Percentiles rank a stretch among this genome's conserved stretches.
Evolutionary conservation across 768 basidiomycete genomes (phyloP).

Genomic region (Xerocomus potaroensis): DNA sequence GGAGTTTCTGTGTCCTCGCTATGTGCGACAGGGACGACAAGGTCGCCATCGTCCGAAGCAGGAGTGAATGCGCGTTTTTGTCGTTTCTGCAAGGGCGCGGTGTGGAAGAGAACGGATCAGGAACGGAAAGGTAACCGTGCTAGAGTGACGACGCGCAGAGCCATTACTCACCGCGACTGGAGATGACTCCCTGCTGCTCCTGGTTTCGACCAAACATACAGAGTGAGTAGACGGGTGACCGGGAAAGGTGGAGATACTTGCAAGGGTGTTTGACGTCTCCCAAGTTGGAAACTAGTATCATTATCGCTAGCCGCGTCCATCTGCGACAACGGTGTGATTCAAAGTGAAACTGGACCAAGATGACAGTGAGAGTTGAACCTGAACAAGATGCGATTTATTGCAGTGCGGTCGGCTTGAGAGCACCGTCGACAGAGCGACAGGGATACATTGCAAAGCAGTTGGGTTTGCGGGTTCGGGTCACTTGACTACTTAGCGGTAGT

Average conservation of each 20-base stretch:
- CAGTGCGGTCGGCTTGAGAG: background rate
- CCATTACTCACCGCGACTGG: slow-evolving; percentile 38
- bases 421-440: background rate
- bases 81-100: slow-evolving; percentile 29
- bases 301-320: slow-evolving; percentile 23
- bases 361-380: background rate
- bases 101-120: background rate
- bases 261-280: slow-evolving; percentile 39
- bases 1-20: slow-evolving; percentile 42
- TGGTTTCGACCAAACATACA: slow-evolving; percentile 21
- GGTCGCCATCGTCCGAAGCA: slow-evolving; percentile 46
- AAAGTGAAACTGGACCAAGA: background rate
- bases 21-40: slow-evolving; percentile 35
- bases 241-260: slow-evolving; percentile 20
- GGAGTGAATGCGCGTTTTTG: slow-evolving; percentile 51
- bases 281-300: slow-evolving; percentile 16
- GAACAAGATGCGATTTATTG: slow-evolving; percentile 1
- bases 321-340: background rate
- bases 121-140: background rate
- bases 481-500: background rate
- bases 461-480: background rate
- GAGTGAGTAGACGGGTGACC: slow-evolving; percentile 3
- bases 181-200: slow-evolving; percentile 58
- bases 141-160: background rate
- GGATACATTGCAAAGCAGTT: slow-evolving; percentile 10